phyloP scores from a whole-genome alignment of 345 rosid species.

The Lepidium didymum region DNA sequence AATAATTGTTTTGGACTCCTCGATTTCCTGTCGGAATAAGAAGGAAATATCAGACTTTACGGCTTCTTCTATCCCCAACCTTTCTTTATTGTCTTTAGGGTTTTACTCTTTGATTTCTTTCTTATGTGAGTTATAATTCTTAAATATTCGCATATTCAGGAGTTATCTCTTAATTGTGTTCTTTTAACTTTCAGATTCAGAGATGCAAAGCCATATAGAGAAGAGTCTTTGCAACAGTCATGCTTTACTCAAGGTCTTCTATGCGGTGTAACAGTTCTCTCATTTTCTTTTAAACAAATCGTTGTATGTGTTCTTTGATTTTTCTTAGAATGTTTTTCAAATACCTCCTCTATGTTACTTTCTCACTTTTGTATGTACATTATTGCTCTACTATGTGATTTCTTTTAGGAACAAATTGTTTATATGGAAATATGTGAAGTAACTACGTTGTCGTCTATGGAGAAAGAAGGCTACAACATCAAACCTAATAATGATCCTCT shows the following conservation, averaged over 20 bases:
- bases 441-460: constrained; percentile 64
- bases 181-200: constrained; percentile 43
- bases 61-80: no score
- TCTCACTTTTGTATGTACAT: neutral
- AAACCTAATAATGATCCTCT: constrained; percentile 47
- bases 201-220: constrained; percentile 68
- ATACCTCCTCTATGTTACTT: neutral
- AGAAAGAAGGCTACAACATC: constrained; percentile 72
- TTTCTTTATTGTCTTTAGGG: no score
- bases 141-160: neutral
- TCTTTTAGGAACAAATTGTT: constrained; percentile 45
- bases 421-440: constrained; percentile 85
- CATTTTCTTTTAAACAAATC: neutral
- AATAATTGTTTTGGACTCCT: no score
- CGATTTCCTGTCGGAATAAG: no score
- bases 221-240: constrained; percentile 56
- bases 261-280: constrained; percentile 47
- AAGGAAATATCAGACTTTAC: no score
- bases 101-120: no score
- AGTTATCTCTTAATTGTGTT: constrained; percentile 7
- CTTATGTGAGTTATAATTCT: neutral
- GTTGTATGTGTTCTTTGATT: neutral
- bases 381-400: neutral
- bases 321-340: neutral
- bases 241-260: constrained; percentile 52